Evolutionary conservation across 495 filamentous ascomycete genomes (phyloP).

Genomic region (Xylaria longipes): DNA sequence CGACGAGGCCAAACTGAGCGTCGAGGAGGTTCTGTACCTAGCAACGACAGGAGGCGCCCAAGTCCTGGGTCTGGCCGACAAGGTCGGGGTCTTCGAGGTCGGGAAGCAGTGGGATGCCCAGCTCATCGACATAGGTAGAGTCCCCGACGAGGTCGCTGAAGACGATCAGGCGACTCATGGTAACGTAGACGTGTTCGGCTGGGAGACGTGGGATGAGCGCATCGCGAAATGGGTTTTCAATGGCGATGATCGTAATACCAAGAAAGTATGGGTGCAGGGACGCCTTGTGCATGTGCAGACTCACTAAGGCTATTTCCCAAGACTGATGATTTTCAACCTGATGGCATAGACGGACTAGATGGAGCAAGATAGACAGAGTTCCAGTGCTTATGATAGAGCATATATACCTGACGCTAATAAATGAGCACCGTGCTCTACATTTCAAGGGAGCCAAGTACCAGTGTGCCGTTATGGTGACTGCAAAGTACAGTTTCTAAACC

Average conservation of each 20-base stretch:
- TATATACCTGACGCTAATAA: background rate
- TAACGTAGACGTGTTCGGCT: slow-evolving; percentile 84
- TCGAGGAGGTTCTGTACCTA: slow-evolving; percentile 89
- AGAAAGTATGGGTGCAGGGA: slow-evolving; percentile 81
- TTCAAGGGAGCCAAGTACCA: background rate
- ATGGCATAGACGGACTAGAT: background rate
- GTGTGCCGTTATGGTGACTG: background rate
- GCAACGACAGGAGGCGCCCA: slow-evolving; percentile 82
- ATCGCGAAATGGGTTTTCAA: slow-evolving; percentile 89
- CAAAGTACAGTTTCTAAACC: background rate
- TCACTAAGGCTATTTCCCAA: background rate
- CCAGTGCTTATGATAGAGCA: background rate
- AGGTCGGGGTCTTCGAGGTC: slow-evolving; percentile 77
- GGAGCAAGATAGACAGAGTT: background rate
- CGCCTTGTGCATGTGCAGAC: slow-evolving; percentile 70
- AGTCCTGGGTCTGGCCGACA: slow-evolving; percentile 71
- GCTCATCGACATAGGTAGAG: slow-evolving; percentile 66
- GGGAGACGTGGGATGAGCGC: slow-evolving; percentile 76
- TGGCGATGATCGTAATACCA: slow-evolving; percentile 84
- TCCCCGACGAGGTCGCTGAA: slow-evolving; percentile 40
- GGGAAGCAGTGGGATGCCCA: slow-evolving; percentile 94
- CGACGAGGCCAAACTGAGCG: slow-evolving; percentile 64
- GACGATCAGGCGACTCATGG: slow-evolving; percentile 43
- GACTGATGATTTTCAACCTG: background rate
- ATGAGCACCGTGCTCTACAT: background rate